Percentiles rank a stretch among this genome's conserved stretches.
phyloP scores from a whole-genome alignment of 257 asterid species.

The Nicotiana attenuata region DNA sequence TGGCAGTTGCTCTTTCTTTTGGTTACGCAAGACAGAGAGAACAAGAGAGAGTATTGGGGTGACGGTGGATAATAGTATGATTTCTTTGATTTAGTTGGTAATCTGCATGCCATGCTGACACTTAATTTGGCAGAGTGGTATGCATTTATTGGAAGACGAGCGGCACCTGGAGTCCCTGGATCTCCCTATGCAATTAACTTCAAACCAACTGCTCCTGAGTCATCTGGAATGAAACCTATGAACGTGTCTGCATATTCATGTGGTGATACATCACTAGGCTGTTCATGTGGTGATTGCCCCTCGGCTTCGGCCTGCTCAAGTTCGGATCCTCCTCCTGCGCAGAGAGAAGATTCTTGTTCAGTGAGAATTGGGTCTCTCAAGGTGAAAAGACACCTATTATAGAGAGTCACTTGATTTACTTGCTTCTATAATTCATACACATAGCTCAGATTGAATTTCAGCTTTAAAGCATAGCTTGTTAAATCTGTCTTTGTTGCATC shows the following conservation, averaged over 20 bases:
- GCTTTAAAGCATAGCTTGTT: not conserved
- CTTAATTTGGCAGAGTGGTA: constrained; percentile 76
- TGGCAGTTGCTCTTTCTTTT: not conserved
- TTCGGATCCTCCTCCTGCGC: constrained; percentile 65
- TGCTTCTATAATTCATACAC: not conserved
- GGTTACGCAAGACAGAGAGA: not conserved
- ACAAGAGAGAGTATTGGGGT: not conserved
- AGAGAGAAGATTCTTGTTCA: constrained; percentile 63
- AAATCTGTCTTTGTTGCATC: not conserved
- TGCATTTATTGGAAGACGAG: constrained; percentile 69
- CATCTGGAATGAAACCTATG: constrained; percentile 86
- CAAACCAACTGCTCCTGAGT: constrained; percentile 55
- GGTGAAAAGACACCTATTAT: constrained; percentile 39
- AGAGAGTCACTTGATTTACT: constrained; percentile 2
- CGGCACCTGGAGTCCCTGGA: constrained; percentile 72
- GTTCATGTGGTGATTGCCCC: constrained; percentile 99
- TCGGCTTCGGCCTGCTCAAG: constrained; percentile 60
- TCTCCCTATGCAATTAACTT: constrained; percentile 89
- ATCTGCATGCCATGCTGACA: constrained; percentile 15
- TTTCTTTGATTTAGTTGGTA: not conserved
- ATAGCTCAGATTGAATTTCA: not conserved
- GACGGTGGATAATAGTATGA: not conserved
- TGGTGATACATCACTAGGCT: constrained; percentile 85
- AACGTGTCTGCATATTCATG: constrained; percentile 80
- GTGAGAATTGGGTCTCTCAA: constrained; percentile 76